These are phyloP conservation scores for Cubamyces sp. DNA, from an alignment of 768 basidiomycete species.

Conservation along the genomic window DNA sequence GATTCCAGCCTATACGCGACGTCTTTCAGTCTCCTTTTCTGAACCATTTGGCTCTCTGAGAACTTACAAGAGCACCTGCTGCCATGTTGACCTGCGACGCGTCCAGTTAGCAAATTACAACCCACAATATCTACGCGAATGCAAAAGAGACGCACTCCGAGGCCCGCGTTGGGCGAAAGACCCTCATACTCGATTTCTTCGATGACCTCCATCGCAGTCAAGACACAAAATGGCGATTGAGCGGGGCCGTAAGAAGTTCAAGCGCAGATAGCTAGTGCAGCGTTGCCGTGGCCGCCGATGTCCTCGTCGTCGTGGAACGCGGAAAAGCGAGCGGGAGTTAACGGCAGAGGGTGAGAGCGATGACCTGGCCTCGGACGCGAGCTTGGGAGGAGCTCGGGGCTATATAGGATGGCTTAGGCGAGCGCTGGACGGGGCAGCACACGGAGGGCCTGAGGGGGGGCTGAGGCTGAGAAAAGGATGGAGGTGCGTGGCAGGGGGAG, in stretches of 20 bases:
- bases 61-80: slow-evolving; percentile 90
- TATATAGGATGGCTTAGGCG: neutral
- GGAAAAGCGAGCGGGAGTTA: slow-evolving; percentile 3
- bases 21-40: slow-evolving; percentile 12
- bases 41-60: neutral
- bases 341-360: slow-evolving; percentile 7
- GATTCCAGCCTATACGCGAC: slow-evolving; percentile 80
- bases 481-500: neutral
- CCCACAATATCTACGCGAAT: neutral
- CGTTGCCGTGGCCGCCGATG: neutral
- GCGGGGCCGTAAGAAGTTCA: no score
- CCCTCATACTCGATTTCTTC: slow-evolving; percentile 68
- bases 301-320: neutral
- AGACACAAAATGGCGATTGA: no score
- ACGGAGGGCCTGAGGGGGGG: slow-evolving; percentile 1
- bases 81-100: slow-evolving; percentile 85
- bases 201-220: slow-evolving; percentile 42
- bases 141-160: slow-evolving; percentile 55
- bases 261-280: no score
- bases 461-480: neutral
- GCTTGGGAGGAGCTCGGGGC: neutral
- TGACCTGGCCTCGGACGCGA: slow-evolving; percentile 6
- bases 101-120: slow-evolving; percentile 16
- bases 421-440: slow-evolving; percentile 34
- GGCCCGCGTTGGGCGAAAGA: slow-evolving; percentile 75